Percentiles rank a stretch among this genome's conserved stretches.
phyloP scores from a whole-genome alignment of 768 basidiomycete species.

The Rickenella mellea region DNA sequence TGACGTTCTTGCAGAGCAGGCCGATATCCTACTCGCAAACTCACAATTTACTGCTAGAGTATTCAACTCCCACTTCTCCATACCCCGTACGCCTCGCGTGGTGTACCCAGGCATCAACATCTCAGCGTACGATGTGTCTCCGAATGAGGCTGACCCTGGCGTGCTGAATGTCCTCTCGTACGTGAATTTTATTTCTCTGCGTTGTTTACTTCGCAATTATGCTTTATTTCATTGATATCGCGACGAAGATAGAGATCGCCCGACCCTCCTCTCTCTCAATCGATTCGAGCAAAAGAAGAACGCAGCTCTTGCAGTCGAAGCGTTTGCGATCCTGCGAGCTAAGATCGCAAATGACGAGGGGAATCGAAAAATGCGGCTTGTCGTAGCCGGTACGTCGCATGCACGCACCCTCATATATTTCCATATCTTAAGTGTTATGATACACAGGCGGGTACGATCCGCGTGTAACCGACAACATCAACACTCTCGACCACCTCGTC shows the following conservation, averaged over 20 bases:
- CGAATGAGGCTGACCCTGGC: conserved; percentile 37
- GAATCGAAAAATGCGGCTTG: conserved; percentile 45
- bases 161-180: conserved; percentile 49
- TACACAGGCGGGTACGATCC: conserved; percentile 80
- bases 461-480: conserved; percentile 75
- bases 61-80: conserved; percentile 68
- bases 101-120: conserved; percentile 95
- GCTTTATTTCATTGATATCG: conserved; percentile 3
- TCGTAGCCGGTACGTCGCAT: conserved; percentile 56
- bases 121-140: conserved; percentile 47
- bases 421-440: neutral
- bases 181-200: conserved; percentile 17
- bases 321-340: conserved; percentile 55
- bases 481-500: conserved; percentile 55
- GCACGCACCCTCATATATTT: neutral
- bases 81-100: conserved; percentile 54
- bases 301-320: conserved; percentile 63
- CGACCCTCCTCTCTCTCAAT: conserved; percentile 82
- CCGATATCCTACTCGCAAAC: conserved; percentile 87
- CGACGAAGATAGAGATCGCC: conserved; percentile 35
- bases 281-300: conserved; percentile 98
- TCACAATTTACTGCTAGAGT: conserved; percentile 84
- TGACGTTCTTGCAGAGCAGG: conserved; percentile 48
- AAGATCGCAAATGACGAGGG: conserved; percentile 10
- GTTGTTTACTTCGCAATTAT: neutral